Percentiles rank a stretch among this genome's conserved stretches.
These are phyloP conservation scores for Cytospora mali DNA, from an alignment of 2,329 filamentous ascomycete species.

Conservation along the genomic window DNA sequence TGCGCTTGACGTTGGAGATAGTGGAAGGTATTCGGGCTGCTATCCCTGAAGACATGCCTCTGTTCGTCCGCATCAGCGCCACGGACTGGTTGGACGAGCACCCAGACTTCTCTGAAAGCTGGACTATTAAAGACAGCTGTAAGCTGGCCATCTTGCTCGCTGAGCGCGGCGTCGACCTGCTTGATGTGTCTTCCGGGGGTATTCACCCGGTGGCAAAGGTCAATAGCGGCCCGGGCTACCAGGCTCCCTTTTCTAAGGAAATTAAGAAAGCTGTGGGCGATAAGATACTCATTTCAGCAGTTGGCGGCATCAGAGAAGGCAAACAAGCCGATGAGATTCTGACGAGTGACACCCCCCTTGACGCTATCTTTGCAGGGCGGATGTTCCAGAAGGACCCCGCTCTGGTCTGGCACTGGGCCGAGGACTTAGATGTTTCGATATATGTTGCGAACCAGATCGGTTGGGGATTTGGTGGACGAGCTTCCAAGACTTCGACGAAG, in stretches of 20 bases:
- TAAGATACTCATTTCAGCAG: slow-evolving; percentile 49
- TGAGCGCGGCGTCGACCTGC: slow-evolving; percentile 69
- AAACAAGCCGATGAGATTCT: slow-evolving; percentile 52
- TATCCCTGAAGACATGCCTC: slow-evolving; percentile 69
- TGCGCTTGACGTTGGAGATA: slow-evolving; percentile 67
- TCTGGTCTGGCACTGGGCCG: slow-evolving; percentile 57
- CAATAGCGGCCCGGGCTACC: slow-evolving; percentile 64
- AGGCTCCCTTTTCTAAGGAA: slow-evolving; percentile 68
- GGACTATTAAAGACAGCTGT: slow-evolving; percentile 67
- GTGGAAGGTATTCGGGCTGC: slow-evolving; percentile 62
- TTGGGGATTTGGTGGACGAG: slow-evolving; percentile 55
- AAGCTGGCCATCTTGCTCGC: slow-evolving; percentile 66
- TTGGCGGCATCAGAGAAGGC: slow-evolving; percentile 52
- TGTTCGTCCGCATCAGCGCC: slow-evolving; percentile 74
- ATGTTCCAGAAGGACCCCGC: slow-evolving; percentile 63
- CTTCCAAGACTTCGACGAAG: slow-evolving; percentile 14
- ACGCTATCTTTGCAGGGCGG: slow-evolving; percentile 53
- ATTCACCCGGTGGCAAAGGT: slow-evolving; percentile 63
- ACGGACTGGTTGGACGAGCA: slow-evolving; percentile 74
- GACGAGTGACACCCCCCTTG: slow-evolving; percentile 45
- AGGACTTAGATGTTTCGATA: slow-evolving; percentile 53
- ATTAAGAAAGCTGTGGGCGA: slow-evolving; percentile 73
- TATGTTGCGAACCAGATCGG: slow-evolving; percentile 55
- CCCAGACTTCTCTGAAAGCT: slow-evolving; percentile 50
- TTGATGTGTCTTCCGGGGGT: slow-evolving; percentile 73